These are phyloP conservation scores for Dendrobium officinale DNA, from an alignment of 106 monocot species.

Conservation along the genomic window DNA sequence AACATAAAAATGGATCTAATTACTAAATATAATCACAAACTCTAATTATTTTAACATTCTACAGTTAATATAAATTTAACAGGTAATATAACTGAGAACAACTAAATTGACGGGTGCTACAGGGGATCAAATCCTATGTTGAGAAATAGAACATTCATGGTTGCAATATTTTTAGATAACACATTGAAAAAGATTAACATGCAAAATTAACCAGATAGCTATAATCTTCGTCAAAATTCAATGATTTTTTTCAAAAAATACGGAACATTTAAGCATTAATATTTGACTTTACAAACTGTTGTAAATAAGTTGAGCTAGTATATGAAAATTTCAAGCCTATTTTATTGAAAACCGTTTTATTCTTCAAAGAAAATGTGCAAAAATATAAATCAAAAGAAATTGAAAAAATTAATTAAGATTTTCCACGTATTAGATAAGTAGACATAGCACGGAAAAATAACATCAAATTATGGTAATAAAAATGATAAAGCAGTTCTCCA, in stretches of 20 bases:
- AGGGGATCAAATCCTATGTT: not conserved
- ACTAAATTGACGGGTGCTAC: not conserved
- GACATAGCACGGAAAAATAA: not conserved
- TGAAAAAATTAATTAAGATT: not conserved
- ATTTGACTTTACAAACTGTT: not conserved
- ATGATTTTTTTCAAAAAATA: not conserved
- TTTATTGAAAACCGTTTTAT: not conserved
- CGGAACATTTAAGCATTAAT: not conserved
- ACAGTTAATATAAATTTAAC: not conserved
- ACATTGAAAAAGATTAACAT: not conserved
- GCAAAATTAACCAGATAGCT: not conserved
- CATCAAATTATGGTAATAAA: not conserved
- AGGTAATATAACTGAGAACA: not conserved
- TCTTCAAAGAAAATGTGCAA: not conserved
- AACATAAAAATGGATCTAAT: slow-evolving; percentile 3
- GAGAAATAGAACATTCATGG: not conserved
- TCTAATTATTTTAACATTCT: not conserved
- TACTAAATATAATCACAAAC: not conserved
- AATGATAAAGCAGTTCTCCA: not conserved
- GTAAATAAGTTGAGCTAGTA: not conserved
- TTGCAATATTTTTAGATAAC: not conserved
- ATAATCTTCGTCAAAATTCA: not conserved
- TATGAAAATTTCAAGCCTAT: not conserved
- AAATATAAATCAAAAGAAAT: not conserved
- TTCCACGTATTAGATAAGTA: not conserved